phyloP scores from a whole-genome alignment of 345 rosid species.

The Acer campestre region DNA sequence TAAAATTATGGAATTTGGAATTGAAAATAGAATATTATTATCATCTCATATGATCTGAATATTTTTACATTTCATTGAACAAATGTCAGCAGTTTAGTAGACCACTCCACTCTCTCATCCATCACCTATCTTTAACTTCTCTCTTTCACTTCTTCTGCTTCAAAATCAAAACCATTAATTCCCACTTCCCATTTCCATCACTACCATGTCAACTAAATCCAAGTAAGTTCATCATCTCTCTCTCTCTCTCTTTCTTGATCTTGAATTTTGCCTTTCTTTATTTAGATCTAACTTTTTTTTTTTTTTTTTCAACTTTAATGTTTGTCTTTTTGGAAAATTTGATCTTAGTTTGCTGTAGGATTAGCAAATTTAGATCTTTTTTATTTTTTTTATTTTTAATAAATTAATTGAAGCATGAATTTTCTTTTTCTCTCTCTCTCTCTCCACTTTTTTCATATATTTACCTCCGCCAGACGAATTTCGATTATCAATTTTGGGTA shows the following conservation, averaged over 20 bases:
- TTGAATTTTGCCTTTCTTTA: conserved; percentile 4
- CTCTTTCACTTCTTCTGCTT: conserved; percentile 23
- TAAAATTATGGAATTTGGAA: not conserved
- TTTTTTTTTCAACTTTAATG: conserved; percentile 1
- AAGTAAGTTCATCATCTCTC: conserved; percentile 41
- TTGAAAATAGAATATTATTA: not conserved
- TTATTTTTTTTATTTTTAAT: not conserved
- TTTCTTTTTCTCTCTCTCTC: not conserved
- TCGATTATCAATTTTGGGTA: conserved; percentile 11
- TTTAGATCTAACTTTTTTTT: conserved; percentile 38
- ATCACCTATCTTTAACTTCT: not conserved
- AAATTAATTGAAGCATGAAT: not conserved
- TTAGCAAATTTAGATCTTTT: conserved; percentile 19
- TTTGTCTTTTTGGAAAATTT: conserved; percentile 14
- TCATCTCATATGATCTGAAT: conserved; percentile 4
- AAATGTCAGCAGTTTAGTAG: conserved; percentile 43
- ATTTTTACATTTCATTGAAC: conserved; percentile 14
- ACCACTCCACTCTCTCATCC: not conserved
- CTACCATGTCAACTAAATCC: conserved; percentile 62
- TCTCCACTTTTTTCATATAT: not conserved
- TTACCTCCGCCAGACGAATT: no score
- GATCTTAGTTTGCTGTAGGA: conserved; percentile 8
- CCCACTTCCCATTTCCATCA: conserved; percentile 7
- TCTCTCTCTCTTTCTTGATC: not conserved
- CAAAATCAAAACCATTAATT: not conserved